Conservation (phyloP, 441 rosid genomes). For the Brassica hybrid region DNA sequence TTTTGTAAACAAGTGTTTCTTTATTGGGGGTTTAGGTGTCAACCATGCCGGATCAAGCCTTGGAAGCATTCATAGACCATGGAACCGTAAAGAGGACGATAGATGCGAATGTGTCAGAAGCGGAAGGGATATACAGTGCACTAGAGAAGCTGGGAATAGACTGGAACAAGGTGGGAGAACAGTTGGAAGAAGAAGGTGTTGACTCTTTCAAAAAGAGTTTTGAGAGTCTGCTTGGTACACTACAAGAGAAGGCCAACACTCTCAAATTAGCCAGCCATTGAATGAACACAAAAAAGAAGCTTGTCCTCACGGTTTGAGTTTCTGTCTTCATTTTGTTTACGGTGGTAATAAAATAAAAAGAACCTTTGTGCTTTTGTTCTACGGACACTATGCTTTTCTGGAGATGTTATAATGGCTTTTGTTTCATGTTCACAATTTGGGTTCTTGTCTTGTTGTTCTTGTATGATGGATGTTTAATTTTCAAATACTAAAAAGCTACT, state of each 20-base stretch:
- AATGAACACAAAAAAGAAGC: not conserved
- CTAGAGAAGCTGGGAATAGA: constrained; percentile 95
- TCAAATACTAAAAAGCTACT: not conserved
- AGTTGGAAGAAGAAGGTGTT: constrained; percentile 92
- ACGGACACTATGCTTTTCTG: not conserved
- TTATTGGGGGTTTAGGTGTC: constrained; percentile 62
- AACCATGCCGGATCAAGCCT: constrained; percentile 99
- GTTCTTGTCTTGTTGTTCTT: not conserved
- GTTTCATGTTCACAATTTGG: constrained; percentile 9
- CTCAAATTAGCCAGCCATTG: constrained; percentile 74
- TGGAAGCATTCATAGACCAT: constrained; percentile 89
- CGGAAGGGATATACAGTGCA: constrained; percentile 91
- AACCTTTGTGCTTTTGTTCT: not conserved
- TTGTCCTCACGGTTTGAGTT: not conserved
- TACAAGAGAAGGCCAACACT: constrained; percentile 95
- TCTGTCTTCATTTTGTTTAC: too few relatives aligned
- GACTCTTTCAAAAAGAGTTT: constrained; percentile 94
- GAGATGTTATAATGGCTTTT: constrained; percentile 20
- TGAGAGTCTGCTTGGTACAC: constrained; percentile 87
- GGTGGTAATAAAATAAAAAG: not conserved
- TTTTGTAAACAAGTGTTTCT: not conserved
- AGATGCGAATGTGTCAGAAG: constrained; percentile 84
- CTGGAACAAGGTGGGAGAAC: constrained; percentile 79
- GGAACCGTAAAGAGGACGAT: constrained; percentile 88
- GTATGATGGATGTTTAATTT: not conserved